A percentile compares a stretch with the other conserved stretches of the same genome.
phyloP scores from a whole-genome alignment of 768 basidiomycete genomes.

The Mycena rebaudengoi region DNA sequence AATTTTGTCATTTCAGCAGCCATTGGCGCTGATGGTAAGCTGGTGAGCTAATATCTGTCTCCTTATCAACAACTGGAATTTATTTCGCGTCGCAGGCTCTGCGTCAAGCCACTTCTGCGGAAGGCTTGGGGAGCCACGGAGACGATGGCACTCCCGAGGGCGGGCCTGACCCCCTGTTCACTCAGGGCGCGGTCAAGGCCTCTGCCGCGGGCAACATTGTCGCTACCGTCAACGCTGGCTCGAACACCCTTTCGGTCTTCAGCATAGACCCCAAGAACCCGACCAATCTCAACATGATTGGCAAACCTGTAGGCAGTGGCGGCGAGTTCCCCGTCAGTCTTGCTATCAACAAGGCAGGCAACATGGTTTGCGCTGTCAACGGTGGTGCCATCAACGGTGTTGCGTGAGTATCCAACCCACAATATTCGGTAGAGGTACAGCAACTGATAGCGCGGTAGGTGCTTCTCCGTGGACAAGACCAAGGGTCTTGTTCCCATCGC shows the following conservation, averaged over 20 bases:
- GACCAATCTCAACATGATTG: constrained; percentile 49
- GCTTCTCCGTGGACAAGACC: constrained; percentile 52
- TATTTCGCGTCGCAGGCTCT: constrained; percentile 31
- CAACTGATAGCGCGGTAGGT: constrained; percentile 36
- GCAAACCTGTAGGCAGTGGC: constrained; percentile 50
- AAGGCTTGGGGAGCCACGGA: constrained; percentile 48
- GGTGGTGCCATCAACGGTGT: constrained; percentile 55
- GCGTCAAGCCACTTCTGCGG: constrained; percentile 38
- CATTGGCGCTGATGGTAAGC: constrained; percentile 51
- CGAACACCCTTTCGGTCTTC: constrained; percentile 53
- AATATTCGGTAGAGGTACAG: background rate
- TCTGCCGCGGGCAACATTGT: constrained; percentile 43
- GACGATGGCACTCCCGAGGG: constrained; percentile 33
- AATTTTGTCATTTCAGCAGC: constrained; percentile 54
- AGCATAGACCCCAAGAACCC: constrained; percentile 53
- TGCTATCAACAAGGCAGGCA: constrained; percentile 44
- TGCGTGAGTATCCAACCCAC: constrained; percentile 32
- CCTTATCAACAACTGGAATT: background rate
- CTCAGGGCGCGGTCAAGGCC: constrained; percentile 51
- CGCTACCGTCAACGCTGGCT: constrained; percentile 52
- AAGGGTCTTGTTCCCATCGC: constrained; percentile 48
- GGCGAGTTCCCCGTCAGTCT: constrained; percentile 62
- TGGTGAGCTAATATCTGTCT: too few relatives aligned
- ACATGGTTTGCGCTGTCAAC: constrained; percentile 50
- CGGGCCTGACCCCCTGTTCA: constrained; percentile 51